These are phyloP conservation scores for Tephrocybe sp. DNA, from an alignment of 768 basidiomycete species.

Conservation along the genomic window DNA sequence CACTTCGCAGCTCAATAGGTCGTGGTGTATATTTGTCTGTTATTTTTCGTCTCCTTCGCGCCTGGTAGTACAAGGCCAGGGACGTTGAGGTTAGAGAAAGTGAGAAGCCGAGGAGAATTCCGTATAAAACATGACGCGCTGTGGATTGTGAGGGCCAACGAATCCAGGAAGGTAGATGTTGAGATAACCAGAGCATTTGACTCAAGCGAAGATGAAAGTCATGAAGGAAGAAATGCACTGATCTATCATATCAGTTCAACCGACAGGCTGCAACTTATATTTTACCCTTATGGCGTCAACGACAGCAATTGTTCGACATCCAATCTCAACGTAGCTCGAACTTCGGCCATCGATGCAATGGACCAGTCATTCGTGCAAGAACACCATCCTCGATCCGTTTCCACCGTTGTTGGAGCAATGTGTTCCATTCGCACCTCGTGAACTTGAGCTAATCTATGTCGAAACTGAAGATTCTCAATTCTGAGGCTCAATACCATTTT, in stretches of 20 bases:
- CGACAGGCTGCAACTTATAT: background rate
- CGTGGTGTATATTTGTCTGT: conserved; percentile 38
- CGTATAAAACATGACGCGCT: conserved; percentile 37
- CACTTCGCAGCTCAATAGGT: conserved; percentile 72
- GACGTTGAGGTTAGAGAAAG: conserved; percentile 74
- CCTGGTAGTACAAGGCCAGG: conserved; percentile 51
- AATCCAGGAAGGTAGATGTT: conserved; percentile 30
- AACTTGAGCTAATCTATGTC: conserved; percentile 10
- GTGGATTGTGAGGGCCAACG: conserved; percentile 37
- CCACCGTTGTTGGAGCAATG: background rate
- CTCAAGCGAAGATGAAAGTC: conserved; percentile 11
- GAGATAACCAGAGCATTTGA: conserved; percentile 22
- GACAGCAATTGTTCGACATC: background rate
- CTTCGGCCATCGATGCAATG: no score
- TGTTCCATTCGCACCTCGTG: conserved; percentile 3
- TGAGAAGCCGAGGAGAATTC: conserved; percentile 70
- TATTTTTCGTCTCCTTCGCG: conserved; percentile 47
- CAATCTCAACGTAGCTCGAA: background rate
- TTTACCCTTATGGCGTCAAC: background rate
- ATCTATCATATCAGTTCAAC: conserved; percentile 3
- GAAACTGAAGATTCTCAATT: background rate
- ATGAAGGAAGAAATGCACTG: conserved; percentile 15
- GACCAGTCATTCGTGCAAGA: no score
- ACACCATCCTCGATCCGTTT: background rate
- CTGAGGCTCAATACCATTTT: background rate